Conservation (phyloP, 2,329 filamentous ascomycete genomes). For the Sarocladiaceae sp. region DNA sequence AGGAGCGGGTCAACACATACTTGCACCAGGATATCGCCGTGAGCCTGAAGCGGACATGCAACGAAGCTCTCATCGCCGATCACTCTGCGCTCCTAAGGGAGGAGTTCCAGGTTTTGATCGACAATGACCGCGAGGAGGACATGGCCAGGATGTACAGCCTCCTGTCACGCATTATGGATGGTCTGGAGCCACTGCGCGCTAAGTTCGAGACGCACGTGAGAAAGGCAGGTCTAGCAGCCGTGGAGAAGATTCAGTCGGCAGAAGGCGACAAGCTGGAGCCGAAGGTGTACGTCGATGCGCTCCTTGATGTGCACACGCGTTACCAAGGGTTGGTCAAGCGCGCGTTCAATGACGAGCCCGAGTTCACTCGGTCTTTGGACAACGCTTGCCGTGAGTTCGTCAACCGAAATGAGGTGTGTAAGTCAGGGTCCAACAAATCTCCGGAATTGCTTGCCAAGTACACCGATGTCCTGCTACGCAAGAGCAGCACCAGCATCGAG, state of each 20-base stretch:
- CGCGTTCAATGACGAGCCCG: slow-evolving; percentile 91
- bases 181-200: slow-evolving; percentile 79
- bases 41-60: slow-evolving; percentile 80
- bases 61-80: slow-evolving; percentile 83
- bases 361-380: slow-evolving; percentile 93
- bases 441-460: slow-evolving; percentile 95
- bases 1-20: slow-evolving; percentile 88
- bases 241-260: slow-evolving; percentile 82
- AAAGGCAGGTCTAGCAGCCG: slow-evolving; percentile 80
- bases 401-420: slow-evolving; percentile 95
- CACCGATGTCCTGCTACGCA: slow-evolving; percentile 86
- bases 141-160: slow-evolving; percentile 96
- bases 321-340: slow-evolving; percentile 89
- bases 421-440: slow-evolving; percentile 86
- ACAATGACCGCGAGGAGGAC: slow-evolving; percentile 92
- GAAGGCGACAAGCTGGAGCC: slow-evolving; percentile 90
- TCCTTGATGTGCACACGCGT: slow-evolving; percentile 90
- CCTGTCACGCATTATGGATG: slow-evolving; percentile 82
- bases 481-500: slow-evolving; percentile 87
- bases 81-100: slow-evolving; percentile 84
- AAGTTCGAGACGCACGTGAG: slow-evolving; percentile 92
- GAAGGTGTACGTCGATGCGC: slow-evolving; percentile 92
- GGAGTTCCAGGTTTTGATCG: slow-evolving; percentile 90
- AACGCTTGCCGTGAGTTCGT: slow-evolving; percentile 98
- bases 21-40: slow-evolving; percentile 85